Percentiles rank a stretch among this genome's conserved stretches.
Conservation (phyloP, 2,329 filamentous ascomycete genomes). For the Trichocomaceae sp. region DNA sequence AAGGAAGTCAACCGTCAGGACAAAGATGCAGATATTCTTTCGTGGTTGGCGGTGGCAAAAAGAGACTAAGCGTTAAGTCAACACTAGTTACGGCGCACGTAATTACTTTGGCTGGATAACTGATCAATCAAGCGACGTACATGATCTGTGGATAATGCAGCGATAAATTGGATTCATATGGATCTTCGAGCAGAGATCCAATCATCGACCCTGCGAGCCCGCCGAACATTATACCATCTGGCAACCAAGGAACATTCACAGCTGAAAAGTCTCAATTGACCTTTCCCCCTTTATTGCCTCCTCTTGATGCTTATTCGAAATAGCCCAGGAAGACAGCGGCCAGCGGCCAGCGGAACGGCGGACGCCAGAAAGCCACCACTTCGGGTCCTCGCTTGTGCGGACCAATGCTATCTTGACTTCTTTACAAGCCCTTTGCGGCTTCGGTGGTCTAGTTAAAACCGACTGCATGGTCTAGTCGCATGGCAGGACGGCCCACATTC, state of each 20-base stretch:
- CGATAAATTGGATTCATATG: background rate
- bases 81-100: constrained; percentile 1
- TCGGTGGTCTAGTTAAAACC: background rate
- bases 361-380: background rate
- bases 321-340: background rate
- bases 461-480: background rate
- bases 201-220: background rate
- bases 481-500: constrained; percentile 2
- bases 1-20: background rate
- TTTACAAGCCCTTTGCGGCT: too few species aligned
- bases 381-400: background rate
- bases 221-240: background rate
- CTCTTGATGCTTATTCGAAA: background rate
- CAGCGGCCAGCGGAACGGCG: too few species aligned
- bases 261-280: constrained; percentile 7
- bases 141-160: background rate
- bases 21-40: background rate
- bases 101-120: background rate
- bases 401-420: background rate
- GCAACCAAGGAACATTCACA: constrained; percentile 3
- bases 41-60: constrained; percentile 11
- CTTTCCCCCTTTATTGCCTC: constrained; percentile 6
- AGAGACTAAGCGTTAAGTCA: background rate
- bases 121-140: constrained; percentile 5
- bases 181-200: background rate